A percentile compares a stretch with the other conserved stretches of the same genome.
Evolutionary conservation across 768 basidiomycete genomes (phyloP).

Genomic region (Russula earlei): DNA sequence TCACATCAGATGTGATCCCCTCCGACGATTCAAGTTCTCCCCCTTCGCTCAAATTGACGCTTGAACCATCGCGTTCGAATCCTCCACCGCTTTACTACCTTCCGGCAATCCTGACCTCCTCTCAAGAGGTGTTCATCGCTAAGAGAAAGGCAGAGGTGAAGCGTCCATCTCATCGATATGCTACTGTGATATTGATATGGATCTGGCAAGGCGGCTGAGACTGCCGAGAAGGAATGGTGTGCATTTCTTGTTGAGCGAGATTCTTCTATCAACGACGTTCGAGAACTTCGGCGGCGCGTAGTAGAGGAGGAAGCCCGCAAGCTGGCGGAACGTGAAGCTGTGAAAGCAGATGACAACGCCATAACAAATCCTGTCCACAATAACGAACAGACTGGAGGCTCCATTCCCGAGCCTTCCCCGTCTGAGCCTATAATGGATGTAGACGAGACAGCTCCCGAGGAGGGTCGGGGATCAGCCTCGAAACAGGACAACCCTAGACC

Average conservation of each 20-base stretch:
- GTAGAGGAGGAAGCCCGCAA: slow-evolving; percentile 53
- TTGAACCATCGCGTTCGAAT: slow-evolving; percentile 49
- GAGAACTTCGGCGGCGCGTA: slow-evolving; percentile 50
- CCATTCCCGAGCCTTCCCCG: slow-evolving; percentile 5
- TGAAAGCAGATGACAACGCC: slow-evolving; percentile 27
- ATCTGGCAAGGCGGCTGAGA: slow-evolving; percentile 43
- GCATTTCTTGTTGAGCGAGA: slow-evolving; percentile 53
- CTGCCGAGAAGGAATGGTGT: slow-evolving; percentile 60
- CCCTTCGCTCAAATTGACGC: slow-evolving; percentile 30
- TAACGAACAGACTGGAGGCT: not conserved
- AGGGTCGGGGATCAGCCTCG: slow-evolving; percentile 3
- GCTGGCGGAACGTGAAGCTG: slow-evolving; percentile 33
- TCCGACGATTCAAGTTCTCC: slow-evolving; percentile 26
- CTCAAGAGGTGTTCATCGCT: slow-evolving; percentile 59
- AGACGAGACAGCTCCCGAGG: slow-evolving; percentile 4
- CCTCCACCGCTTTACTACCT: slow-evolving; percentile 74
- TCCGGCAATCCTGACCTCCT: slow-evolving; percentile 55
- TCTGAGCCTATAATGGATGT: slow-evolving; percentile 21
- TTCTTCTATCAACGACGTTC: slow-evolving; percentile 51
- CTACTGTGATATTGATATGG: not conserved
- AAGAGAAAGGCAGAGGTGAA: slow-evolving; percentile 56
- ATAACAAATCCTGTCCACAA: slow-evolving; percentile 4
- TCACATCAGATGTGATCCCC: slow-evolving; percentile 62
- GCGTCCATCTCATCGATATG: not conserved
- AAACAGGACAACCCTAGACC: slow-evolving; percentile 9